These are phyloP conservation scores for Diaporthe sp. DNA, from an alignment of 2,329 filamentous ascomycete species.

Conservation along the genomic window DNA sequence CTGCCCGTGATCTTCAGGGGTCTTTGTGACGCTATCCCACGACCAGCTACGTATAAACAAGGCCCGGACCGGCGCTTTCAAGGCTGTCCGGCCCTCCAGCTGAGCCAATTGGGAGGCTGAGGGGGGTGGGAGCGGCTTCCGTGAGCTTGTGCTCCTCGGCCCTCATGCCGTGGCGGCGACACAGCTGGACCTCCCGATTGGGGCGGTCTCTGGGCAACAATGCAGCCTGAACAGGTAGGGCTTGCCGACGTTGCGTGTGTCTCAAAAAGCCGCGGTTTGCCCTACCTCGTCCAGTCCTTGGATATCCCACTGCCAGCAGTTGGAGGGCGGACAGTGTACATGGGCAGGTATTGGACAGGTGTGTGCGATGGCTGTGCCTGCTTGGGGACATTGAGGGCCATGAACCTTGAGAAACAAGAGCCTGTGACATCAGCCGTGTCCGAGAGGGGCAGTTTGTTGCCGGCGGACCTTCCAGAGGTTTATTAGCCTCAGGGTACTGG, in stretches of 20 bases:
- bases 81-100: background rate
- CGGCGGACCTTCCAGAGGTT: background rate
- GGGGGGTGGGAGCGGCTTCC: background rate
- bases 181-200: constrained; percentile 27
- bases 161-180: constrained; percentile 30
- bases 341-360: background rate
- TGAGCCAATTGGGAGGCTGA: constrained; percentile 15
- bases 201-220: constrained; percentile 16
- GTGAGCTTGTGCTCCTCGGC: constrained; percentile 30
- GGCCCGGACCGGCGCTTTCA: constrained; percentile 29
- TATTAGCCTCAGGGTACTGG: constrained; percentile 14
- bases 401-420: background rate
- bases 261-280: constrained; percentile 30
- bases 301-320: constrained; percentile 10
- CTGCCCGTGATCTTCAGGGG: constrained; percentile 30
- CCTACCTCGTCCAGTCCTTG: constrained; percentile 7
- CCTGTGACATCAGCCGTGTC: background rate
- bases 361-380: constrained; percentile 3
- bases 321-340: background rate
- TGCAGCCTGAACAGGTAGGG: constrained; percentile 34
- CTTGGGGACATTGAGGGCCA: background rate
- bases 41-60: constrained; percentile 17
- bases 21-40: constrained; percentile 32
- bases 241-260: constrained; percentile 36
- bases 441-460: background rate